Evolutionary conservation across 1,284 basidiomycete genomes (phyloP), one percentile per base, ranked within the genome.

Genomic region (Somion occarium): DNA sequence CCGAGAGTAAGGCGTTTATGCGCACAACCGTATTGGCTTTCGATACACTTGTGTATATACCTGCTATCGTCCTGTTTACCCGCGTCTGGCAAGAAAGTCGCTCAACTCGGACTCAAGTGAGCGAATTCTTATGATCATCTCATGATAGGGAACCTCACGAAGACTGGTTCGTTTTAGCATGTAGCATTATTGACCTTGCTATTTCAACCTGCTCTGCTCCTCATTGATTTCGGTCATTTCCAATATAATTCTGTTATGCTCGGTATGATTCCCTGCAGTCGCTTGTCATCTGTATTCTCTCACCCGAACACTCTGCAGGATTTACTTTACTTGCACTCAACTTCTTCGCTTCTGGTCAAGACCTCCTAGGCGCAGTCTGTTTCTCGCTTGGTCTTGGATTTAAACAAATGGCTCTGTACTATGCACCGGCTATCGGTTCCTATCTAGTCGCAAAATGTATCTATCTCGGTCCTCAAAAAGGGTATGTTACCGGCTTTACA

Each of bases 361-460:
- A 98, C 64, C 66, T 90, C 2, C 58, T 83, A 0, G 94, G 91
- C 1, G 90, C 91, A 4, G 64, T 90, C n/a, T 82, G 76, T 55
- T 96, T 97, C 59, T 88, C 91, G 5, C 73, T 85, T 27, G 89
- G 89, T 58, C 76, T 98, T 15, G 79, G 87, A 2, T 97, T 97
- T 76, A 97, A 98, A 68, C 94, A 97, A 68, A 97, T 97, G 93
- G 87, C 91, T 3, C 73, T 98, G 11, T 97, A 96, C 66, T 98
- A 93, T 65, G 89, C 91, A 0, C 95, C 95, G 5, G 93, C 89
- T 1, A 79, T 95, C 19, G 89, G 92, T 38, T 80, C 85, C 0
- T 95, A 93, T 67, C 71, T 94, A 1, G 70, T 94, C 13, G 90
- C 84, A 38, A 96, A 88, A 71, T 96, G 87, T 65, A 60, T 90